Evolutionary conservation across 768 basidiomycete species (phyloP), one percentile per base, ranked within the genome.

Genomic region (Podaxis carcinomalis): DNA sequence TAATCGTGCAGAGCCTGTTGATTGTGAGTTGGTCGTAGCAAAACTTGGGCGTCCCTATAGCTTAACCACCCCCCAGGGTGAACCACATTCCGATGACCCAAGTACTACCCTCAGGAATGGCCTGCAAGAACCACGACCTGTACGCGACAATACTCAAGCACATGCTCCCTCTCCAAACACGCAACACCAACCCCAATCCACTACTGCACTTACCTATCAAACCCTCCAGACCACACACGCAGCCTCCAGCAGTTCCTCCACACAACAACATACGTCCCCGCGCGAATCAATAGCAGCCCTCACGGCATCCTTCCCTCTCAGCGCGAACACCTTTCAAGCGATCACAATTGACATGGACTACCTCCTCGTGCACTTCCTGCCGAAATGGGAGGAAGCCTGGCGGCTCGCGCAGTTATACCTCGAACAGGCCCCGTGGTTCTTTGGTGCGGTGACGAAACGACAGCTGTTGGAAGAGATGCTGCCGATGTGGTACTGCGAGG

Each of bases 341-440:
- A n/a, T 63, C n/a, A 66, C 66, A 11, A 69, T 79, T 59, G 77
- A 82, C 64, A 67, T 84, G 42, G 70, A 80, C 59, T 74, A 76
- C 59, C 73, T 87, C 64, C 66, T 84, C 19, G 69, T 76, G 42
- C 68, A 73, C 14, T 80, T 83, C 67, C 78, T 90, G 0, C 90
- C 90, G 0, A 70, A 81, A 0, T 87, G 83, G 79, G 68, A 73
- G 6, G 85, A 87, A 39, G 84, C 86, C 0, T 75, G 72, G 49
- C 79, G 83, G 35, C 77, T 92, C 36, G 81, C 80, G 65, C 80
- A 84, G n/a, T 76, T 89, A 11, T 92, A 91, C 70, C 79, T 90
- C 42, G 85, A 86, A n/a, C 85, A 88, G 67, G 87, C 89, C 2
- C 86, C 87, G 0, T 92, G 90, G 90, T 89, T 90, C 68, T 90